Evolutionary conservation across 2,329 filamentous ascomycete species (phyloP), one percentile per base, ranked within the genome.

Genomic region (Metarhizium sp.): DNA sequence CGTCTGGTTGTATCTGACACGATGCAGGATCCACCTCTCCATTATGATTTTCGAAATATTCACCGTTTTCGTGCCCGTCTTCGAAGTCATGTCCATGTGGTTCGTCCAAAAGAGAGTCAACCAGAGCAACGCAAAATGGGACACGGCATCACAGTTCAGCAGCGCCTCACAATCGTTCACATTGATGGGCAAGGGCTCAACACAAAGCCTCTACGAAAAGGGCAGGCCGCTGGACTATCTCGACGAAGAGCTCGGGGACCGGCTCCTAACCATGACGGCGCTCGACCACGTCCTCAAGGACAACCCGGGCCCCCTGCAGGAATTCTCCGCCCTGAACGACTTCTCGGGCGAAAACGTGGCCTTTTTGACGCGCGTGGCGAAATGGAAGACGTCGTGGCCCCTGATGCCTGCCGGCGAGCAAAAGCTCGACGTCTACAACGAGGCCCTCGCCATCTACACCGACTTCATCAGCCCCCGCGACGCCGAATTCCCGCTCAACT

Each of bases 341-440:
- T 87, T 88, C 63, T 86, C 84, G 0, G 84, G 83, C 11, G 85
- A 88, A 66, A 88, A 88, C 64, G 82, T 87, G 59, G 78, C 82
- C 40, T 87, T 87, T 65, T 70, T 87, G 2, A 80, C 75, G 14
- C 70, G 73, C 20, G 75, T 84, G 2, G 69, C 75, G 1, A 71
- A 74, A 51, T 86, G 81, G 79, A 82, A 79, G 63, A 60, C 62
- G 3, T 65, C 64, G 1, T 60, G 62, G 61, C 38, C 59, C 55
- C 52, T 54, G 4, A 48, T 52, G 1, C 30, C 54, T 20, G 5
- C 16, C 0, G 45, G 25, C 13, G 36, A 53, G 8, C 46, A 47
- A 8, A 13, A 45, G 1, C 73, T 72, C 16, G 70, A 78, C 36
- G 70, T 75, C n/a, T 87, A 80, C 67, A 79, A 79, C 59, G 70